These are phyloP conservation scores for Oenanthe sinensis DNA, from an alignment of 129 eudicot genomes.

Conservation along the genomic window DNA sequence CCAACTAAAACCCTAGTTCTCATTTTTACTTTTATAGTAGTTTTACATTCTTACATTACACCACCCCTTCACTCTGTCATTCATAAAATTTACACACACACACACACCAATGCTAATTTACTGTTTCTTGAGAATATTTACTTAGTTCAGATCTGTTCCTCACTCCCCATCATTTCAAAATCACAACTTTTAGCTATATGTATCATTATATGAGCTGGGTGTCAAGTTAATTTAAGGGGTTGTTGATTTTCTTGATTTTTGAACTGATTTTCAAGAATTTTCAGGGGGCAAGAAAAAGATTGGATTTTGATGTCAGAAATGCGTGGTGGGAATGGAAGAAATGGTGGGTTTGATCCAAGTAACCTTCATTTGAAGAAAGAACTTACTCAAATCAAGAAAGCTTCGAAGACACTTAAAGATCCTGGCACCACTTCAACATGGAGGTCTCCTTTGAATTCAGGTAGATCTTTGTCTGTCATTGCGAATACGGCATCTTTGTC, in stretches of 20 bases:
- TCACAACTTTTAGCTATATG: not conserved
- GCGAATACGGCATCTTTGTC: slow-evolving; percentile 27
- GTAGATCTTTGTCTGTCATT: slow-evolving; percentile 45
- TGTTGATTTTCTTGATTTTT: slow-evolving; percentile 4
- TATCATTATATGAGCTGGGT: not conserved
- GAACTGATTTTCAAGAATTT: slow-evolving; percentile 11
- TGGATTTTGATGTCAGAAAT: slow-evolving; percentile 30
- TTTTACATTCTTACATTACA: not conserved
- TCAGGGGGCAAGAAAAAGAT: not conserved
- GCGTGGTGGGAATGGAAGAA: slow-evolving; percentile 23
- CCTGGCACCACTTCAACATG: slow-evolving; percentile 91
- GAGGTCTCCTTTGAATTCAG: slow-evolving; percentile 72
- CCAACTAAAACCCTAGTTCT: slow-evolving; percentile 9
- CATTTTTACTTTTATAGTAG: not conserved
- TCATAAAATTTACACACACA: not conserved
- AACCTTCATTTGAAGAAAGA: slow-evolving; percentile 91
- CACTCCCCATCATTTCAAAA: not conserved
- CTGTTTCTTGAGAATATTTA: not conserved
- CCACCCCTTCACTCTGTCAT: not conserved
- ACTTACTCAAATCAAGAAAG: slow-evolving; percentile 72
- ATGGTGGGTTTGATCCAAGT: slow-evolving; percentile 66
- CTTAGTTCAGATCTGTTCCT: slow-evolving; percentile 14
- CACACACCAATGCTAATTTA: not conserved
- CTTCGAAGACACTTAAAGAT: slow-evolving; percentile 64
- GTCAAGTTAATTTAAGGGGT: not conserved